Conservation (phyloP, 73 alveolate species). For the Stentor coeruleus region DNA sequence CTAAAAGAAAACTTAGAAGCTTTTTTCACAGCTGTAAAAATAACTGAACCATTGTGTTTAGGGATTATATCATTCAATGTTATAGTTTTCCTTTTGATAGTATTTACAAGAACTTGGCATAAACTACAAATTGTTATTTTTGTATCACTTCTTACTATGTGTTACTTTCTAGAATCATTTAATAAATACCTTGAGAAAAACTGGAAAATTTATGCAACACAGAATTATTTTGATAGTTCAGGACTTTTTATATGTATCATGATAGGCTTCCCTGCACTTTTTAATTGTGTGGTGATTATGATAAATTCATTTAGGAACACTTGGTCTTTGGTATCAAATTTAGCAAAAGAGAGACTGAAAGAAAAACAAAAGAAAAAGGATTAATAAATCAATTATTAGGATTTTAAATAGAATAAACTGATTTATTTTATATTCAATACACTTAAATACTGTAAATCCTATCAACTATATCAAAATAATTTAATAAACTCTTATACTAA, state of each 20-base stretch:
- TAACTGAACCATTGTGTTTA: background rate
- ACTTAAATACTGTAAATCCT: too few relatives aligned
- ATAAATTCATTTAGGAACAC: background rate
- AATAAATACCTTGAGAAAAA: background rate
- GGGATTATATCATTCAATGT: background rate
- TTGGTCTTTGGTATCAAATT: background rate
- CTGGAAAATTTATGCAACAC: background rate
- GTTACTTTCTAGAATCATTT: background rate
- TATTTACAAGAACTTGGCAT: background rate
- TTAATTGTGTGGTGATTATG: background rate
- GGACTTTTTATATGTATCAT: constrained; percentile 17
- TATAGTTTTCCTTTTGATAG: background rate
- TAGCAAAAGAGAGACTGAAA: background rate
- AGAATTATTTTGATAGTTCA: background rate
- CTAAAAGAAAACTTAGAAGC: constrained; percentile 8
- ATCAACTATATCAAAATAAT: too few relatives aligned
- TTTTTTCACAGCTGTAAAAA: constrained; percentile 11
- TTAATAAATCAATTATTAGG: too few relatives aligned
- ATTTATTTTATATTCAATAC: too few relatives aligned
- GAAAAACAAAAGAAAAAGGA: background rate
- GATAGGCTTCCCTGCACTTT: constrained; percentile 7
- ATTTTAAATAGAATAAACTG: too few relatives aligned
- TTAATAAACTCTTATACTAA: too few relatives aligned
- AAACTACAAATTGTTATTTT: background rate
- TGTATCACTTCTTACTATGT: background rate